Evolutionary conservation across 2,329 filamentous ascomycete species (phyloP).

Genomic region (Cladosporium velox): DNA sequence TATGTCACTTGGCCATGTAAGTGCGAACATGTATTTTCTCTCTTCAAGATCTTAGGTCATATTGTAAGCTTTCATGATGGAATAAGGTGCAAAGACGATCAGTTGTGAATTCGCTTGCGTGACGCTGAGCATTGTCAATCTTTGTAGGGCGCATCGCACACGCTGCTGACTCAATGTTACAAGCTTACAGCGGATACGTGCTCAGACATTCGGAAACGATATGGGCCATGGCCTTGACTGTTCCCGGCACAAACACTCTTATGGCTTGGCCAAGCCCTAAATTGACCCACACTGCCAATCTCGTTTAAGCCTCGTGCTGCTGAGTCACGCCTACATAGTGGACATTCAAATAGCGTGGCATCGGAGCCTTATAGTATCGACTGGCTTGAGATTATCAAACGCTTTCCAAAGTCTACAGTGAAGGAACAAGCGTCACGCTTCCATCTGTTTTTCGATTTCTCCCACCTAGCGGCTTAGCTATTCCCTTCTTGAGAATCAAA

Average conservation of each 20-base stretch:
- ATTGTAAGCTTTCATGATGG: background rate
- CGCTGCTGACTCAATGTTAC: no score
- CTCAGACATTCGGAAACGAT: no score
- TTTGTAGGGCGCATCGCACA: background rate
- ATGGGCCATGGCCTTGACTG: no score
- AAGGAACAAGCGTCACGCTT: background rate
- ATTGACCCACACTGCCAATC: background rate
- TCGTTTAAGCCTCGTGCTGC: background rate
- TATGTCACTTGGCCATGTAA: background rate
- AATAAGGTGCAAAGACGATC: background rate
- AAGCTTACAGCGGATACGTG: no score
- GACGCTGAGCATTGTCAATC: background rate
- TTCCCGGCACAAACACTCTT: background rate
- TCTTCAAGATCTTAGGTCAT: background rate
- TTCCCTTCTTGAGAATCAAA: background rate
- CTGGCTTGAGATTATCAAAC: background rate
- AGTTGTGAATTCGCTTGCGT: background rate
- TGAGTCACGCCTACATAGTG: background rate
- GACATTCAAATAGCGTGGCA: background rate
- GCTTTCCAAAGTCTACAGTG: background rate
- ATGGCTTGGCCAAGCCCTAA: background rate
- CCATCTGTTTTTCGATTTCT: background rate
- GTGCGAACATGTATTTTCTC: background rate
- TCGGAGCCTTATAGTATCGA: background rate
- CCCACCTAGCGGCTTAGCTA: background rate